These are phyloP conservation scores for Colletotrichum sansevieriae DNA, from an alignment of 2,329 filamentous ascomycete species.

Conservation along the genomic window DNA sequence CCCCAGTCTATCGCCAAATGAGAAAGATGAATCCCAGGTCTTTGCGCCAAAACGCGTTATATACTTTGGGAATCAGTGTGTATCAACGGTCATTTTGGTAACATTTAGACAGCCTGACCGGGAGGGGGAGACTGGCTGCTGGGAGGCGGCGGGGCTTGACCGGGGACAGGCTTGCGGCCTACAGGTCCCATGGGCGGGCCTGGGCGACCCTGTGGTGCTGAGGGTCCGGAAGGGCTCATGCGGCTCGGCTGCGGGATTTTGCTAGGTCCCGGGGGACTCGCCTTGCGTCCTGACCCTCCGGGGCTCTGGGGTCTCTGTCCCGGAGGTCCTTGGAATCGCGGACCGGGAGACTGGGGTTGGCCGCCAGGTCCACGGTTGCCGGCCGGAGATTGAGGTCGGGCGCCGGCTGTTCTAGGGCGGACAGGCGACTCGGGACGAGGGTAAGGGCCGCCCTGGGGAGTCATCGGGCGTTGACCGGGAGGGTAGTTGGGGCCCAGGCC, in stretches of 20 bases:
- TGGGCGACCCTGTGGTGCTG: slow-evolving; percentile 44
- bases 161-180: slow-evolving; percentile 68
- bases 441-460: slow-evolving; percentile 52
- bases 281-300: slow-evolving; percentile 55
- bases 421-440: slow-evolving; percentile 53
- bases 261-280: slow-evolving; percentile 59
- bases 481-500: slow-evolving; percentile 51
- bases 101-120: slow-evolving; percentile 48
- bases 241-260: slow-evolving; percentile 56
- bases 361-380: slow-evolving; percentile 49
- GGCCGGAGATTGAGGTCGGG: slow-evolving; percentile 59
- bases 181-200: slow-evolving; percentile 55
- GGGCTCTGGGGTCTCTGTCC: slow-evolving; percentile 57
- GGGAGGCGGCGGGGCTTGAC: slow-evolving; percentile 44
- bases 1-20: slow-evolving; percentile 42
- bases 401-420: slow-evolving; percentile 48
- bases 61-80: slow-evolving; percentile 35
- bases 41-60: slow-evolving; percentile 35
- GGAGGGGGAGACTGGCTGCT: slow-evolving; percentile 47
- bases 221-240: slow-evolving; percentile 57
- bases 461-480: slow-evolving; percentile 55
- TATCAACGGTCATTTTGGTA: slow-evolving; percentile 17
- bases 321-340: slow-evolving; percentile 50
- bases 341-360: slow-evolving; percentile 63
- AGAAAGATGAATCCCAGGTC: slow-evolving; percentile 40